Conservation (phyloP, 148 eudicot species). For the Suaeda aralocaspica region DNA sequence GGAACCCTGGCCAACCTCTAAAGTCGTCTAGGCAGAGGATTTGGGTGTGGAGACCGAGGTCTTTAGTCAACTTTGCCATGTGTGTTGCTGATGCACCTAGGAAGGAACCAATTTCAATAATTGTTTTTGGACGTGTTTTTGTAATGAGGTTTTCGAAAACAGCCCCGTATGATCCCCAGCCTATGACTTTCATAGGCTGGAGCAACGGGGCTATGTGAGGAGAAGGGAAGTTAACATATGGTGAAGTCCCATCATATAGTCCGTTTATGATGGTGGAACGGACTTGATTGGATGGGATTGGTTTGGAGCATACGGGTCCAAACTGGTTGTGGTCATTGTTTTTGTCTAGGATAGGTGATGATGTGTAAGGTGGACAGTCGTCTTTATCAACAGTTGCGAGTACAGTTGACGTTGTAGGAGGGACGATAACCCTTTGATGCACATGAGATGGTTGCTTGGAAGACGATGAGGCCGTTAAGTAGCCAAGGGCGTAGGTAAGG, state of each 20-base stretch:
- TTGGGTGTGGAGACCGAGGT: constrained; percentile 52
- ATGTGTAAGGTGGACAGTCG: constrained; percentile 20
- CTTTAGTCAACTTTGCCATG: constrained; percentile 46
- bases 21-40: constrained; percentile 74
- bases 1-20: constrained; percentile 68
- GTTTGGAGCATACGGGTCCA: constrained; percentile 30
- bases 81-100: constrained; percentile 78
- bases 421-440: background rate
- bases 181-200: constrained; percentile 34
- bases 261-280: constrained; percentile 38
- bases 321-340: constrained; percentile 37
- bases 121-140: constrained; percentile 41
- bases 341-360: background rate
- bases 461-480: constrained; percentile 31
- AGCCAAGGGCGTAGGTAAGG: constrained; percentile 41
- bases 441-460: background rate
- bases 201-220: constrained; percentile 35
- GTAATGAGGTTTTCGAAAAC: constrained; percentile 56
- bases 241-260: constrained; percentile 53
- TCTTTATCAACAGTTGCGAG: background rate
- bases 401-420: background rate
- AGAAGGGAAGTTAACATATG: constrained; percentile 58
- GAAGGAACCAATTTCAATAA: constrained; percentile 68
- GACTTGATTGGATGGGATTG: constrained; percentile 29
- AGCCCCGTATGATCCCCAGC: constrained; percentile 71